Evolutionary conservation across 2,329 filamentous ascomycete genomes (phyloP).

Genomic region (Akanthomyces uredinophilus): DNA sequence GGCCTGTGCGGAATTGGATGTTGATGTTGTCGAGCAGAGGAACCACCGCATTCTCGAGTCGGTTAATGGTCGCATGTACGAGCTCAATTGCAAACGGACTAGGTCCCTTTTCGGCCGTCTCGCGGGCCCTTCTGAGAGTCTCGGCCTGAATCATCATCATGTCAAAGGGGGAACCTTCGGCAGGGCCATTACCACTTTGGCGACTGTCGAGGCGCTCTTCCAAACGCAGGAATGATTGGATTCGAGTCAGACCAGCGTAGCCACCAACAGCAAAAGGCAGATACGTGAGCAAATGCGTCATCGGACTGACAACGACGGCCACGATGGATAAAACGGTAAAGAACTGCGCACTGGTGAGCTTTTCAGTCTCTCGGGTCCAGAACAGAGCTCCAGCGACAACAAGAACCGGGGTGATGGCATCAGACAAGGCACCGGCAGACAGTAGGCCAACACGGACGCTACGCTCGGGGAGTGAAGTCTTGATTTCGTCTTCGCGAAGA

Average conservation of each 20-base stretch:
- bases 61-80: constrained; percentile 6
- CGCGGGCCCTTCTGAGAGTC: background rate
- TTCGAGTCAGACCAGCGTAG: constrained; percentile 10
- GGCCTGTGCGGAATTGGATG: constrained; percentile 18
- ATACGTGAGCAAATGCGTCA: constrained; percentile 8
- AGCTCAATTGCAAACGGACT: constrained; percentile 11
- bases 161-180: constrained; percentile 8
- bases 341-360: constrained; percentile 4
- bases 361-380: constrained; percentile 1
- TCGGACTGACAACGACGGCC: constrained; percentile 4
- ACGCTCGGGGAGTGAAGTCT: constrained; percentile 9
- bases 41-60: background rate
- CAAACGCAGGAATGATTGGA: constrained; percentile 8
- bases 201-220: constrained; percentile 7
- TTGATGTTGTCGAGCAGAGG: constrained; percentile 6
- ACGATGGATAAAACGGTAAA: constrained; percentile 8
- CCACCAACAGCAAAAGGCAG: constrained; percentile 7
- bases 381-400: constrained; percentile 13
- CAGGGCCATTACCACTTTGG: constrained; percentile 1
- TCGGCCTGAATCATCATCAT: constrained; percentile 3
- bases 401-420: constrained; percentile 6
- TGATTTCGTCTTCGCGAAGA: constrained; percentile 18
- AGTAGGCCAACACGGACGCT: constrained; percentile 4
- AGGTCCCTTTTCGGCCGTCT: constrained; percentile 7
- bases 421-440: background rate